Percentiles rank a stretch among this genome's conserved stretches.
These are phyloP conservation scores for Vachellia pachyceras DNA, from an alignment of 306 rosid species.

Conservation along the genomic window DNA sequence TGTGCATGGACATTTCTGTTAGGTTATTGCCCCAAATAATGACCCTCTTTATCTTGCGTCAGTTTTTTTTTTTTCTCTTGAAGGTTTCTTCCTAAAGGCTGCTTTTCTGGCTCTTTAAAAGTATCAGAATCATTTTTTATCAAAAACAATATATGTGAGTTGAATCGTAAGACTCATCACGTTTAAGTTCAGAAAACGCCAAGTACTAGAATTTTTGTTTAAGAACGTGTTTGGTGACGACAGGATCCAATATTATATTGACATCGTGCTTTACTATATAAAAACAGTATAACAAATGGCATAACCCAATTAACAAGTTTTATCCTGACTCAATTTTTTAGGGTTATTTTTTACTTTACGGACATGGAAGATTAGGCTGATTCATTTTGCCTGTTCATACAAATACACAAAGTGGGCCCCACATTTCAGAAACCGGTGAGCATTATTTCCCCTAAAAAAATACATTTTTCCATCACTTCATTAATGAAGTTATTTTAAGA, in stretches of 20 bases:
- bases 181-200: too few species aligned
- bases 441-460: too few species aligned
- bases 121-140: conserved; percentile 29
- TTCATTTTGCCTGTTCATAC: too few species aligned
- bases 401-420: too few species aligned
- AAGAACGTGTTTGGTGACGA: conserved; percentile 42
- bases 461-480: too few species aligned
- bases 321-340: conserved; percentile 16
- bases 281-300: conserved; percentile 33
- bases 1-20: conserved; percentile 42
- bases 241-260: conserved; percentile 38
- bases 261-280: conserved; percentile 27
- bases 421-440: too few species aligned
- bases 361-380: too few species aligned
- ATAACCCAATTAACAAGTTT: conserved; percentile 22
- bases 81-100: conserved; percentile 47
- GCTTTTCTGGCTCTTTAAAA: conserved; percentile 39
- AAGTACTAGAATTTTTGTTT: too few species aligned
- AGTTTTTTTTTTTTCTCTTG: conserved; percentile 36
- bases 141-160: too few species aligned
- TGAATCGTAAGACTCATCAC: too few species aligned
- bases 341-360: too few species aligned
- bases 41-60: conserved; percentile 39
- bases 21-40: conserved; percentile 35
- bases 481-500: too few species aligned